A percentile compares a stretch with the other conserved stretches of the same genome.
Conservation (phyloP, 1,139 yeast genomes). For the Hanseniaspora gamundiae region DNA sequence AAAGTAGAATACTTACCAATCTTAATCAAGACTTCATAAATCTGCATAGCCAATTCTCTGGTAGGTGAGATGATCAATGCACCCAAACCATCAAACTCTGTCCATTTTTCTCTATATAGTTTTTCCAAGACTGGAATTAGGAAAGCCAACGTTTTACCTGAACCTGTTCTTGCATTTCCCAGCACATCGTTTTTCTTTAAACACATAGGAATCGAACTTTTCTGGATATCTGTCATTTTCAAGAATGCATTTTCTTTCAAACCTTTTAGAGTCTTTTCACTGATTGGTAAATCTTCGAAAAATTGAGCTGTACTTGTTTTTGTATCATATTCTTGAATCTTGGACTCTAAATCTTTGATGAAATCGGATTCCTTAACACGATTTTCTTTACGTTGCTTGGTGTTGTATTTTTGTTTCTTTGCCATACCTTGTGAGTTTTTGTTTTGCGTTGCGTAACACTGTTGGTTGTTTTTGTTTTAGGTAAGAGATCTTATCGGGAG, state of each 20-base stretch:
- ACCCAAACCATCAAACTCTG: constrained; percentile 84
- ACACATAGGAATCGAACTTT: constrained; percentile 63
- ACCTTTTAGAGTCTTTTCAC: constrained; percentile 56
- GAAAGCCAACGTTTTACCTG: constrained; percentile 92
- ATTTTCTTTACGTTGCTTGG: constrained; percentile 29
- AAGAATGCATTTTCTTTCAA: constrained; percentile 60
- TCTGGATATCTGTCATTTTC: constrained; percentile 77
- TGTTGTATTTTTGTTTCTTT: constrained; percentile 28
- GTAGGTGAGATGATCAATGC: constrained; percentile 90
- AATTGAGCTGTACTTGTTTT: constrained; percentile 25
- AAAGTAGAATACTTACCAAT: constrained; percentile 72
- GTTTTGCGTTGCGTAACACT: too few species aligned
- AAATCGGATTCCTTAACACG: constrained; percentile 35
- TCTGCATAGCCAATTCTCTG: constrained; percentile 87
- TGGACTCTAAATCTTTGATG: constrained; percentile 33
- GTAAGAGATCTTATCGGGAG: too few species aligned
- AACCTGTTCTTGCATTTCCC: constrained; percentile 94
- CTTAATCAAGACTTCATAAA: constrained; percentile 75
- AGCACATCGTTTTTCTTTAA: constrained; percentile 73
- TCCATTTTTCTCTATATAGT: constrained; percentile 62
- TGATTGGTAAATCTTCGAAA: constrained; percentile 65
- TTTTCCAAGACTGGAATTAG: constrained; percentile 73
- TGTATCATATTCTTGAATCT: constrained; percentile 41
- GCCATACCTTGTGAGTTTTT: constrained; percentile 25
- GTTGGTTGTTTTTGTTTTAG: too few species aligned